Evolutionary conservation across 225 moss, liverwort and hornwort genomes (phyloP).

Genomic region (Climacium dendroides): DNA sequence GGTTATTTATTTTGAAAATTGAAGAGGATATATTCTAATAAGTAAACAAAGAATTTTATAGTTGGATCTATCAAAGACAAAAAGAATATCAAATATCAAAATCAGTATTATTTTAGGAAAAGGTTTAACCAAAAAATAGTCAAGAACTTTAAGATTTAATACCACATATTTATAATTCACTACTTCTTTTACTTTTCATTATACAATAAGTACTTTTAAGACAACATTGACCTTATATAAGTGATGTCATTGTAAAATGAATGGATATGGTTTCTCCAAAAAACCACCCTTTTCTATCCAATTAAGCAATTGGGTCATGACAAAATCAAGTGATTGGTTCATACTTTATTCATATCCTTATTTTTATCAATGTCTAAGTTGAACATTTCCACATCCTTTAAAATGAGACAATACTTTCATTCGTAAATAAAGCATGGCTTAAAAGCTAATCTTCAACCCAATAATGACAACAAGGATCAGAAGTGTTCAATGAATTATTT

Average conservation of each 20-base stretch:
- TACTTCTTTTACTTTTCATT: neutral
- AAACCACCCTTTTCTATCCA: neutral
- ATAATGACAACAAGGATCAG: neutral
- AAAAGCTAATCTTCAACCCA: neutral
- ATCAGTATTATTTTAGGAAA: neutral
- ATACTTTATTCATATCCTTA: neutral
- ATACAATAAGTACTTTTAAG: neutral
- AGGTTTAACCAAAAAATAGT: neutral
- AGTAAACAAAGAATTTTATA: neutral
- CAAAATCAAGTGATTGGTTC: neutral
- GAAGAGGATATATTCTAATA: rapidly evolving
- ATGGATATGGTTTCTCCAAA: neutral
- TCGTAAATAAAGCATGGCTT: no score
- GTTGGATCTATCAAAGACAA: neutral
- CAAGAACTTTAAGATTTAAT: neutral
- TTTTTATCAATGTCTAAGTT: neutral
- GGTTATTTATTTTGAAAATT: neutral
- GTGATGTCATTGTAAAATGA: neutral
- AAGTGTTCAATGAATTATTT: neutral
- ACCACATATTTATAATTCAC: neutral
- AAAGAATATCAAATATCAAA: neutral
- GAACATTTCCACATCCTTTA: neutral
- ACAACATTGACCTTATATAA: neutral
- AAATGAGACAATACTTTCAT: neutral
- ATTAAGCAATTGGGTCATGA: neutral